phyloP scores from a whole-genome alignment of 208 protist genomes.

The Leishmania aethiopica region DNA sequence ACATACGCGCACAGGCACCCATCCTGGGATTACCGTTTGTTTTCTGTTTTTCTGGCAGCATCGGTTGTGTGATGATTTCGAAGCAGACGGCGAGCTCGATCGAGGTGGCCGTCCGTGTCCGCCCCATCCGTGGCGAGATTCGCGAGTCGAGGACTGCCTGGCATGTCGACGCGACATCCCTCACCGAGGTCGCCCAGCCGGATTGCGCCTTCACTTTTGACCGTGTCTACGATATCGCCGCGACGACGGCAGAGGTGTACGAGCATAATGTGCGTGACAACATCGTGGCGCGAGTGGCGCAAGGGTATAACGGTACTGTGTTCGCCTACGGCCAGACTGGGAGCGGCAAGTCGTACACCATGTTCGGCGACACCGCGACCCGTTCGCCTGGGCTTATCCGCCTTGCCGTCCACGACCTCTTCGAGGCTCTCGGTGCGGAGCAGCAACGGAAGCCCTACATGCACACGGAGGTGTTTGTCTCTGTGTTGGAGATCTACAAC shows the following conservation, averaged over 20 bases:
- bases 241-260: constrained; percentile 60
- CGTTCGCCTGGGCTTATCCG: constrained; percentile 40
- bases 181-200: constrained; percentile 56
- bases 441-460: constrained; percentile 39
- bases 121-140: constrained; percentile 55
- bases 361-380: constrained; percentile 54
- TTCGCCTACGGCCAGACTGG: constrained; percentile 90
- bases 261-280: constrained; percentile 39
- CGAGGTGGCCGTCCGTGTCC: constrained; percentile 72
- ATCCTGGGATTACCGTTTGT: no score
- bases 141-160: constrained; percentile 48
- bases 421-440: constrained; percentile 49
- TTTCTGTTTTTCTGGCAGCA: neutral
- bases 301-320: constrained; percentile 88
- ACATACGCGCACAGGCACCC: neutral
- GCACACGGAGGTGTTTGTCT: constrained; percentile 53
- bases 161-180: constrained; percentile 32
- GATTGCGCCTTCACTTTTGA: constrained; percentile 81
- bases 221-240: constrained; percentile 47
- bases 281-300: constrained; percentile 63
- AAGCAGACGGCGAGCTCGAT: constrained; percentile 54
- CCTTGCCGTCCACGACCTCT: constrained; percentile 64
- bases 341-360: constrained; percentile 86
- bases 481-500: constrained; percentile 85
- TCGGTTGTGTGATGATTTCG: constrained; percentile 1